Percentiles rank a stretch among this genome's conserved stretches.
Evolutionary conservation across 2,329 filamentous ascomycete species (phyloP).

Genomic region (Rhinocladiella similis): DNA sequence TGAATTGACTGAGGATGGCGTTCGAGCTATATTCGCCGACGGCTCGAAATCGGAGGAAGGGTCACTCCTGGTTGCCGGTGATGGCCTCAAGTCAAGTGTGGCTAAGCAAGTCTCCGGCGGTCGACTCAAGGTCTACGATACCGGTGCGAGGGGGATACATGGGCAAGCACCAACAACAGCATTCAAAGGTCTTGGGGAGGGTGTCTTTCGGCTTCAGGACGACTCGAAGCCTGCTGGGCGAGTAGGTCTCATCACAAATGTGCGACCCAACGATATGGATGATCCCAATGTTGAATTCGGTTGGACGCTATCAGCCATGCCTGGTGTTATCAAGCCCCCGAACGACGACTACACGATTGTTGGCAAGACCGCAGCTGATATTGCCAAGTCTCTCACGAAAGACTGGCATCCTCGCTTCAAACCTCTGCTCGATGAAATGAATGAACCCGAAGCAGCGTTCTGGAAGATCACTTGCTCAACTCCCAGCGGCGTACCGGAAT

Average conservation of each 20-base stretch:
- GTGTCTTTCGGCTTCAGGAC: conserved; percentile 60
- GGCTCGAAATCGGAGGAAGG: conserved; percentile 61
- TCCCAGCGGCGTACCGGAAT: conserved; percentile 34
- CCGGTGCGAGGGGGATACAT: conserved; percentile 64
- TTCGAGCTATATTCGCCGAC: conserved; percentile 60
- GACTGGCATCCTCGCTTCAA: conserved; percentile 31
- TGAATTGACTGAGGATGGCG: conserved; percentile 54
- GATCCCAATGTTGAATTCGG: conserved; percentile 59
- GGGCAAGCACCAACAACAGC: conserved; percentile 63
- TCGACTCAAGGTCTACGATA: conserved; percentile 62
- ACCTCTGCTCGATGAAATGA: conserved; percentile 32
- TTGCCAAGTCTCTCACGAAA: conserved; percentile 29
- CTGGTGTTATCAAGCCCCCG: conserved; percentile 58
- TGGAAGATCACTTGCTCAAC: conserved; percentile 38
- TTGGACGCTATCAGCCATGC: conserved; percentile 62
- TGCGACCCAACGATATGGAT: conserved; percentile 60
- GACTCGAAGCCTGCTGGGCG: conserved; percentile 46
- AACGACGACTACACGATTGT: conserved; percentile 62
- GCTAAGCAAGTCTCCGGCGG: conserved; percentile 61
- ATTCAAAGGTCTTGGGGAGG: conserved; percentile 63
- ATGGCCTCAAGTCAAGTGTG: conserved; percentile 63
- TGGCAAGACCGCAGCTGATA: conserved; percentile 42
- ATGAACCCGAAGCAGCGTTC: conserved; percentile 34
- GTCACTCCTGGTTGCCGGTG: conserved; percentile 60
- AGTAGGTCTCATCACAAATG: conserved; percentile 63